Conservation (phyloP, 345 rosid species). For the Acer negundo region DNA sequence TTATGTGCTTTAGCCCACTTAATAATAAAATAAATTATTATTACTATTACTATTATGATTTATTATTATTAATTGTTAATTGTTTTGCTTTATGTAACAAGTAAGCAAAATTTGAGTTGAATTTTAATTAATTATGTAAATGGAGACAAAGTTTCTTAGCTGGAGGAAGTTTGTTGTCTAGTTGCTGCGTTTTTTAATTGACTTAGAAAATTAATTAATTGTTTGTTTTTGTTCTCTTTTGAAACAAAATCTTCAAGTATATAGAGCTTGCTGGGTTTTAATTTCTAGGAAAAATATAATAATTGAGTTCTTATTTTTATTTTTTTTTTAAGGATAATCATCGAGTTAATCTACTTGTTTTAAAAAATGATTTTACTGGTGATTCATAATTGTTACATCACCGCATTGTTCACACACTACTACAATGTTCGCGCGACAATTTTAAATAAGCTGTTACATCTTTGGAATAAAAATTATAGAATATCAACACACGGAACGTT, state of each 20-base stretch:
- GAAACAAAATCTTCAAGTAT: neutral
- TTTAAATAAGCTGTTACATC: too few species aligned
- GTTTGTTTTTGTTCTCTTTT: neutral
- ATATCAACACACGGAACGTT: too few species aligned
- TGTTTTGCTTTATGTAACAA: conserved; percentile 8
- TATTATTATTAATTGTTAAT: neutral
- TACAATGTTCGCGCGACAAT: too few species aligned
- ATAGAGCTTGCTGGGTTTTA: too few species aligned
- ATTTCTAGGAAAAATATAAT: too few species aligned
- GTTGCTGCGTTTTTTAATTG: neutral
- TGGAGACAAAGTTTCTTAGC: neutral
- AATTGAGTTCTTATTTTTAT: too few species aligned
- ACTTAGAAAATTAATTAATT: neutral
- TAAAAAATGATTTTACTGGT: too few species aligned
- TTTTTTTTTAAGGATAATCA: too few species aligned
- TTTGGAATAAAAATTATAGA: too few species aligned
- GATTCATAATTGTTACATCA: too few species aligned
- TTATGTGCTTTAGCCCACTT: neutral
- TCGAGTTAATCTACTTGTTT: too few species aligned
- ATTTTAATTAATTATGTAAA: neutral
- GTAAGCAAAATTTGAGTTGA: neutral
- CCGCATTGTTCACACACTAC: too few species aligned
- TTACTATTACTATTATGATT: neutral
- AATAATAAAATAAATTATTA: neutral
- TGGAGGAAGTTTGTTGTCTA: conserved; percentile 15